Percentiles rank a stretch among this genome's conserved stretches.
Conservation (phyloP, 2,329 filamentous ascomycete species). For the Colletotrichum magnum region DNA sequence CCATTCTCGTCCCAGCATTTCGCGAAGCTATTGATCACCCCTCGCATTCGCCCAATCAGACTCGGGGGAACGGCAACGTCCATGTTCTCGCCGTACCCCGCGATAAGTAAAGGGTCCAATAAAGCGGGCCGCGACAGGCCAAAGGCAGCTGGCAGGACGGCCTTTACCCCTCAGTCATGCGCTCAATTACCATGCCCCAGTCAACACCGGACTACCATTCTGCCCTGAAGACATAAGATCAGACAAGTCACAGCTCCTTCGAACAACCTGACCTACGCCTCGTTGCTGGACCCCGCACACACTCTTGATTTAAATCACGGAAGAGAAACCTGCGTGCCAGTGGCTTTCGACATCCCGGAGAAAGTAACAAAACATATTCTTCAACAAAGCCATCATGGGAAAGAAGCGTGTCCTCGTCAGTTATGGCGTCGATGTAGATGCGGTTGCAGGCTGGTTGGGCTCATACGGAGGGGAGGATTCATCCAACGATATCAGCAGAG, state of each 20-base stretch:
- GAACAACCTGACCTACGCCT: neutral
- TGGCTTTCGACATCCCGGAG: neutral
- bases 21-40: constrained; percentile 9
- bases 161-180: constrained; percentile 22
- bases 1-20: neutral
- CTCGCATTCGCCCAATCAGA: constrained; percentile 6
- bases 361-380: neutral
- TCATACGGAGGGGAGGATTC: constrained; percentile 82
- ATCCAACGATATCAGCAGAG: constrained; percentile 79
- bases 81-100: neutral
- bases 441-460: constrained; percentile 83
- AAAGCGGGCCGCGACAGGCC: too few species aligned
- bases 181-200: too few species aligned
- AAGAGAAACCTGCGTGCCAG: too few species aligned
- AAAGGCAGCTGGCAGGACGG: neutral
- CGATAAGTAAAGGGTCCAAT: constrained; percentile 1
- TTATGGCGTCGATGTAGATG: constrained; percentile 82
- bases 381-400: constrained; percentile 45
- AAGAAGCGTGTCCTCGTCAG: constrained; percentile 57
- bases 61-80: neutral
- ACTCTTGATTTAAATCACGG: too few species aligned
- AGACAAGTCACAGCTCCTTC: neutral
- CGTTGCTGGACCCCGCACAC: neutral
- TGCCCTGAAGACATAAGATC: constrained; percentile 9
- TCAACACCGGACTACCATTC: too few species aligned